These are phyloP conservation scores for Phoma herbarum DNA, from an alignment of 2,329 filamentous ascomycete species.

Conservation along the genomic window DNA sequence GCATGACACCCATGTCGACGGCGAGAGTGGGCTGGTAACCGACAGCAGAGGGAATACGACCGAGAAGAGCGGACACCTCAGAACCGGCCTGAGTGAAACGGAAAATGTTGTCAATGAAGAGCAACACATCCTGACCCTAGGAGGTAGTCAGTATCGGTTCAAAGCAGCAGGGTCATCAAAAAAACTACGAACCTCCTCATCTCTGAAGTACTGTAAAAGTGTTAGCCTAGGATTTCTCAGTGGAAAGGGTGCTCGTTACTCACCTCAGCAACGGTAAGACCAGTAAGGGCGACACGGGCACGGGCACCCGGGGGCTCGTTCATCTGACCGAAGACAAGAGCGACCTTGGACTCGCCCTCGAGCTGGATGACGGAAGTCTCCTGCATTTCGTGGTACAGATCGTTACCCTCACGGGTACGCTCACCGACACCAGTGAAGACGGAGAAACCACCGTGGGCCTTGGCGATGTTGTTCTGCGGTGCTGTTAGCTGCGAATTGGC, in stretches of 20 bases:
- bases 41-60: slow-evolving; percentile 99
- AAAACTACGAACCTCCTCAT: slow-evolving; percentile 66
- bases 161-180: background rate
- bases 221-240: slow-evolving; percentile 1
- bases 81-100: slow-evolving; percentile 99
- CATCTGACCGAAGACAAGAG: slow-evolving; percentile 99
- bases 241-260: background rate
- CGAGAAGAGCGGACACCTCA: slow-evolving; percentile 98
- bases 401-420: slow-evolving; percentile 99
- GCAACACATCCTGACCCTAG: slow-evolving; percentile 90
- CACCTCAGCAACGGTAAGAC: slow-evolving; percentile 50
- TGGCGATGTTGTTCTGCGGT: slow-evolving; percentile 95
- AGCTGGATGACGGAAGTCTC: slow-evolving; percentile 99
- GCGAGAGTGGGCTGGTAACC: slow-evolving; percentile 75
- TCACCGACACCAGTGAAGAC: slow-evolving; percentile 99
- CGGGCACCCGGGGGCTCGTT: slow-evolving; percentile 99
- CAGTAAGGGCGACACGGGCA: slow-evolving; percentile 99
- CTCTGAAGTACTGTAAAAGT: slow-evolving; percentile 71
- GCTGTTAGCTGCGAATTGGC: slow-evolving; percentile 36
- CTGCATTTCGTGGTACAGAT: slow-evolving; percentile 99
- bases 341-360: slow-evolving; percentile 99
- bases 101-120: slow-evolving; percentile 99
- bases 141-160: slow-evolving; percentile 76
- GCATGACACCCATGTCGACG: slow-evolving; percentile 65
- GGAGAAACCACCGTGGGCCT: slow-evolving; percentile 99